Percentiles rank a stretch among this genome's conserved stretches.
Evolutionary conservation across 2,329 filamentous ascomycete species (phyloP).

Genomic region (Ciborinia camelliae): DNA sequence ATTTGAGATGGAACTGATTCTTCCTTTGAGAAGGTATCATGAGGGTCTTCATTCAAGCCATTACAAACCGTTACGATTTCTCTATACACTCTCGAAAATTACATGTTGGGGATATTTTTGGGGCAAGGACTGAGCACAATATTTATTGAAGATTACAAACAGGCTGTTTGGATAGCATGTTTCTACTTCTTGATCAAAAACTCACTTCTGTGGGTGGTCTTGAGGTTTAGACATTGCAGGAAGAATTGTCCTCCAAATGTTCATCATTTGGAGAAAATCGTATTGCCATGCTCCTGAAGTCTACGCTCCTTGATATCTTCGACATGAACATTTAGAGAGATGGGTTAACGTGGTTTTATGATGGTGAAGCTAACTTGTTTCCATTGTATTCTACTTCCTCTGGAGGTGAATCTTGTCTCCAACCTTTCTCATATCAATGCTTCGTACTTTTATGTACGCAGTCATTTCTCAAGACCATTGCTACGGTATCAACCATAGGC

Average conservation of each 20-base stretch:
- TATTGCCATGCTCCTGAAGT: slow-evolving; percentile 36
- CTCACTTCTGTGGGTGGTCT: slow-evolving; percentile 28
- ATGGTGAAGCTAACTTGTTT: slow-evolving; percentile 47
- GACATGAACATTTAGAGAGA: slow-evolving; percentile 28
- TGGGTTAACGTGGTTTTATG: slow-evolving; percentile 30
- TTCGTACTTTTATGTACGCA: slow-evolving; percentile 33
- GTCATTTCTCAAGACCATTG: slow-evolving; percentile 47
- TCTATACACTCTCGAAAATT: slow-evolving; percentile 33
- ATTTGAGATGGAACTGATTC: slow-evolving; percentile 45
- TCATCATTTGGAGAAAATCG: slow-evolving; percentile 28
- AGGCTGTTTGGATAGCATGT: slow-evolving; percentile 31
- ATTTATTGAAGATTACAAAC: slow-evolving; percentile 36
- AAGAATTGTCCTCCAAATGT: slow-evolving; percentile 29
- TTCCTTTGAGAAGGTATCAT: slow-evolving; percentile 47
- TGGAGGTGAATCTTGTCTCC: slow-evolving; percentile 42
- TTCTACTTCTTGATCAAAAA: slow-evolving; percentile 28
- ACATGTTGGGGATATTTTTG: slow-evolving; percentile 24
- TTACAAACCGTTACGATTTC: slow-evolving; percentile 25
- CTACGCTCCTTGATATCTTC: slow-evolving; percentile 20
- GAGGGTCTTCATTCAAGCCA: slow-evolving; percentile 44
- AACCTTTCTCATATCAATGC: slow-evolving; percentile 40
- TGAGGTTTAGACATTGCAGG: slow-evolving; percentile 40
- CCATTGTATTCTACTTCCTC: slow-evolving; percentile 27
- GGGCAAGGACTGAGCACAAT: slow-evolving; percentile 35
- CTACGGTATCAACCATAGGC: slow-evolving; percentile 52